phyloP scores from a whole-genome alignment of 495 filamentous ascomycete genomes.

The Tuber aestivum region DNA sequence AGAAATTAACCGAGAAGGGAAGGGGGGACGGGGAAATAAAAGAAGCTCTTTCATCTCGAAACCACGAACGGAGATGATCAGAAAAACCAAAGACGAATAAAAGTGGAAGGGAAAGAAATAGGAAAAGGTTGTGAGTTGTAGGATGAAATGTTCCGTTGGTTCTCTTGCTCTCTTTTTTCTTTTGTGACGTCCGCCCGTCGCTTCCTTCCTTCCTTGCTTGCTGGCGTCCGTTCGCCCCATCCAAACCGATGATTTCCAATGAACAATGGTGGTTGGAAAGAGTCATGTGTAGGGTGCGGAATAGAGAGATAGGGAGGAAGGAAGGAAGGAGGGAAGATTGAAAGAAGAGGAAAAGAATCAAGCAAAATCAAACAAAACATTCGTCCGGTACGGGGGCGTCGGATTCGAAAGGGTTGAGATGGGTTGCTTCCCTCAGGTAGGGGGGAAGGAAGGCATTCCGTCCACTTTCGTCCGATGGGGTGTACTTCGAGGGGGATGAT shows the following conservation, averaged over 20 bases:
- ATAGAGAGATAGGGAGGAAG: background rate
- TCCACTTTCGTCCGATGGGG: background rate
- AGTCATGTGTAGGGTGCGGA: background rate
- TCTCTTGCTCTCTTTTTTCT: background rate
- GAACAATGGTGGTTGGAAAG: background rate
- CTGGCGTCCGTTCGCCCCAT: background rate
- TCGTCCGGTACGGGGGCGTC: slow-evolving; percentile 1
- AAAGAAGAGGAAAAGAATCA: background rate
- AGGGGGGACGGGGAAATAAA: background rate
- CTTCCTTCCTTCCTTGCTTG: background rate
- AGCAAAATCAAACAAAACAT: background rate
- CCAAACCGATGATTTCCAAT: background rate
- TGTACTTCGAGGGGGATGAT: background rate
- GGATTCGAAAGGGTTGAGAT: background rate
- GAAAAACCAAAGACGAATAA: slow-evolving; percentile 3
- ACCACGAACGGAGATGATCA: background rate
- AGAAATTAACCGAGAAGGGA: background rate
- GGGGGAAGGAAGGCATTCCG: slow-evolving; percentile 3
- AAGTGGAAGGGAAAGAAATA: background rate
- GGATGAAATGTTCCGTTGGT: background rate
- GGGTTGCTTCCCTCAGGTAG: background rate
- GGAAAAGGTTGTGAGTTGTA: background rate
- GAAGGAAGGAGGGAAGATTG: background rate
- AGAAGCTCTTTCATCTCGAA: background rate
- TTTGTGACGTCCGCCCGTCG: background rate